Conservation (phyloP, 164 flowering plant genomes). For the Sextonia rubra region DNA sequence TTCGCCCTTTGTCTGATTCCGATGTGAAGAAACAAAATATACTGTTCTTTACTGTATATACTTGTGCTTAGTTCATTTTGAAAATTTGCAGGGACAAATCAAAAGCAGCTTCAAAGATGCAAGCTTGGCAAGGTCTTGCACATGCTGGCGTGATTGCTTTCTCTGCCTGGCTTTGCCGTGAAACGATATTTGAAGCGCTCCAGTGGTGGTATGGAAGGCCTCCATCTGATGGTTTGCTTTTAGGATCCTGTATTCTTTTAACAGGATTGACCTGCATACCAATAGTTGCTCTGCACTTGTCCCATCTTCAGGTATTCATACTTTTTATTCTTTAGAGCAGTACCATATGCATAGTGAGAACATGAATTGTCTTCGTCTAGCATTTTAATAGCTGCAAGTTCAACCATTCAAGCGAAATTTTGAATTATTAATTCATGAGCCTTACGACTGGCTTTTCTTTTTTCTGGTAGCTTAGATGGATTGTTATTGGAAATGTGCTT, state of each 20-base stretch:
- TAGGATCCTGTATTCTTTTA: conserved; percentile 76
- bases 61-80: neutral
- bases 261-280: conserved; percentile 88
- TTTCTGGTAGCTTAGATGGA: too few relatives aligned
- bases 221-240: conserved; percentile 85
- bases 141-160: conserved; percentile 83
- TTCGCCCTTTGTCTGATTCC: neutral
- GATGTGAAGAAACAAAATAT: neutral
- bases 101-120: conserved; percentile 72
- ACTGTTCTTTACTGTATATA: neutral
- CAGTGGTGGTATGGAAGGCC: conserved; percentile 97
- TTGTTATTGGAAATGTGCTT: too few relatives aligned
- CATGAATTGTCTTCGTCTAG: neutral
- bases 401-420: neutral
- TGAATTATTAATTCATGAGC: too few relatives aligned
- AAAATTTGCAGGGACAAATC: conserved; percentile 64
- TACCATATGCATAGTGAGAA: neutral
- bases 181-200: conserved; percentile 91
- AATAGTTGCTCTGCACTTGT: conserved; percentile 83
- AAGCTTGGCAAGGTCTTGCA: conserved; percentile 85
- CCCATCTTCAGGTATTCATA: conserved; percentile 84
- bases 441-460: too few relatives aligned
- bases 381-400: neutral
- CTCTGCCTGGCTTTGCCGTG: conserved; percentile 90
- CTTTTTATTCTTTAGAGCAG: neutral